phyloP scores from a whole-genome alignment of 768 basidiomycete genomes.

The Boletus rubroflammeus region DNA sequence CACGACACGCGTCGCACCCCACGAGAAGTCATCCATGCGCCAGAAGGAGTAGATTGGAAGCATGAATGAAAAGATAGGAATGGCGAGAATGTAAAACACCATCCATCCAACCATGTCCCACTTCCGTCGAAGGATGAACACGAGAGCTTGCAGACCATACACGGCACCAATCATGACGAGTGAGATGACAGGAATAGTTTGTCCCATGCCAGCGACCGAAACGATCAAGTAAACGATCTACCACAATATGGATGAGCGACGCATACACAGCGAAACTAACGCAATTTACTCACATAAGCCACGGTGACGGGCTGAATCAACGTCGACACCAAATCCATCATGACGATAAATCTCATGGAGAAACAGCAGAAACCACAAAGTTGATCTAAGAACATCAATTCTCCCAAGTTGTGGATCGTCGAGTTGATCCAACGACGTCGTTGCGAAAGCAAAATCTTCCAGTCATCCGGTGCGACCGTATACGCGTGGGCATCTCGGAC shows the following conservation, averaged over 20 bases:
- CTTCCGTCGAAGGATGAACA: slow-evolving; percentile 88
- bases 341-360: slow-evolving; percentile 97
- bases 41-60: slow-evolving; percentile 95
- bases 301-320: slow-evolving; percentile 83
- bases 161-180: slow-evolving; percentile 91
- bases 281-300: slow-evolving; percentile 68
- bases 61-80: slow-evolving; percentile 90
- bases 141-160: slow-evolving; percentile 90
- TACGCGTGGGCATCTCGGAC: slow-evolving; percentile 90
- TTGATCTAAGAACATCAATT: slow-evolving; percentile 86
- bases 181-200: slow-evolving; percentile 73
- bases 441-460: slow-evolving; percentile 91
- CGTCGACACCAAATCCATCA: slow-evolving; percentile 92
- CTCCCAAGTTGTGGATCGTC: slow-evolving; percentile 94
- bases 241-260: slow-evolving; percentile 5
- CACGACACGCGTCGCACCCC: slow-evolving; percentile 91
- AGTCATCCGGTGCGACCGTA: slow-evolving; percentile 94
- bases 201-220: slow-evolving; percentile 61
- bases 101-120: slow-evolving; percentile 99
- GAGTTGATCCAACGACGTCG: slow-evolving; percentile 99
- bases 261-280: background rate
- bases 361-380: slow-evolving; percentile 98
- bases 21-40: slow-evolving; percentile 97
- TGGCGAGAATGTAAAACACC: slow-evolving; percentile 92
- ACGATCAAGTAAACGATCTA: slow-evolving; percentile 89